Evolutionary conservation across 164 flowering plant genomes (phyloP).

Genomic region (Cinnamomum chago): DNA sequence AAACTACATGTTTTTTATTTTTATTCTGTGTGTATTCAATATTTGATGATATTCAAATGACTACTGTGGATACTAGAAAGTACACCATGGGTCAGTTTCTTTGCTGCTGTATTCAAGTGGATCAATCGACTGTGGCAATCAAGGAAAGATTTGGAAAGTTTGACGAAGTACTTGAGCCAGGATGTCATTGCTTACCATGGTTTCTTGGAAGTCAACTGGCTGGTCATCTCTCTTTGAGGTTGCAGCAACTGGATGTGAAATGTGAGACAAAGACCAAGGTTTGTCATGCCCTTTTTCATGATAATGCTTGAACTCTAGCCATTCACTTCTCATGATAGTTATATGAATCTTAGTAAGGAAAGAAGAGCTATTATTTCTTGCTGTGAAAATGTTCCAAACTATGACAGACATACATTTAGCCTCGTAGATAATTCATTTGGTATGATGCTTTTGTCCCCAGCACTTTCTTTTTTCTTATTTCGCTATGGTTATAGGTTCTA

Average conservation of each 20-base stretch:
- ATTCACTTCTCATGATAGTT: too few species aligned
- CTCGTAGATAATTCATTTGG: too few species aligned
- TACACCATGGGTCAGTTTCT: conserved; percentile 2
- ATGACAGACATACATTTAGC: too few species aligned
- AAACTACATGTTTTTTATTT: not conserved
- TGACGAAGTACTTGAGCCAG: conserved; percentile 27
- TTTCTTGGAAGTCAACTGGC: conserved; percentile 19
- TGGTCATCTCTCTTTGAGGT: conserved; percentile 25
- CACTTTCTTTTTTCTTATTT: too few species aligned
- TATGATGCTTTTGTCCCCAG: too few species aligned
- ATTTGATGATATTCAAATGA: not conserved
- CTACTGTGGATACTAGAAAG: not conserved
- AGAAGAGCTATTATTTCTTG: too few species aligned
- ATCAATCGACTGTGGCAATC: conserved; percentile 30
- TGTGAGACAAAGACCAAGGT: conserved; percentile 38
- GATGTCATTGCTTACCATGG: conserved; percentile 37
- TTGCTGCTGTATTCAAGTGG: conserved; percentile 27
- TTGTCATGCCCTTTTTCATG: conserved; percentile 2
- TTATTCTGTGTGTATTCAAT: not conserved
- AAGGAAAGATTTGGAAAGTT: conserved; percentile 29
- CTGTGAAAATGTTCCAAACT: too few species aligned
- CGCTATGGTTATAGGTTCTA: too few species aligned
- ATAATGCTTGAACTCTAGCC: not conserved
- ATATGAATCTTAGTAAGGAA: too few species aligned
- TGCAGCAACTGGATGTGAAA: conserved; percentile 30